phyloP scores from a whole-genome alignment of 257 asterid species.

The Linderniella brevidens region DNA sequence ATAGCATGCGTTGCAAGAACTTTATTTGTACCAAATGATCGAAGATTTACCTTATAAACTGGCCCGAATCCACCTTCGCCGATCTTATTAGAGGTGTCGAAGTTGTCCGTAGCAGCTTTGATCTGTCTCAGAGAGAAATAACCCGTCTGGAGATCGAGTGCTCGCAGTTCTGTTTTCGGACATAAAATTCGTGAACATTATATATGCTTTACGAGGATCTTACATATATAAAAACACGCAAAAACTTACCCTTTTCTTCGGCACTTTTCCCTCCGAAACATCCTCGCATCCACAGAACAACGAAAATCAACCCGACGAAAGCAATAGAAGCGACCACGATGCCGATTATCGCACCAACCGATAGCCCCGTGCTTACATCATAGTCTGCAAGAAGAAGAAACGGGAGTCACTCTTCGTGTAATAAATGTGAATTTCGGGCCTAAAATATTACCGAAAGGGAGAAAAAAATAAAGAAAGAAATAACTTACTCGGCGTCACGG shows the following conservation, averaged over 20 bases:
- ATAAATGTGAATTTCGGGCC: neutral
- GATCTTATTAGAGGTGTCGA: constrained; percentile 47
- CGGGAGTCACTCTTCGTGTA: neutral
- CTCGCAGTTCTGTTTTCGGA: constrained; percentile 31
- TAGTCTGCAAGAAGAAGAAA: constrained; percentile 30
- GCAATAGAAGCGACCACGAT: constrained; percentile 34
- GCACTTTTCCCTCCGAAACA: constrained; percentile 28
- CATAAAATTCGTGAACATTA: neutral
- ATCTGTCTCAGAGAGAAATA: constrained; percentile 49
- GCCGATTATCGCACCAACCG: constrained; percentile 58
- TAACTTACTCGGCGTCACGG: constrained; percentile 67
- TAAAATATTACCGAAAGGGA: constrained; percentile 8
- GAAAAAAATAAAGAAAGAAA: constrained; percentile 4
- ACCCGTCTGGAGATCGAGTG: constrained; percentile 43
- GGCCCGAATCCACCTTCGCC: constrained; percentile 86
- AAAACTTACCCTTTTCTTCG: constrained; percentile 39
- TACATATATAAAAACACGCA: neutral
- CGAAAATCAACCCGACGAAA: constrained; percentile 19
- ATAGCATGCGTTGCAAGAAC: too few species aligned
- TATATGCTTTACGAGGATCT: constrained; percentile 2
- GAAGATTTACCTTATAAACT: constrained; percentile 38
- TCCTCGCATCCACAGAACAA: constrained; percentile 50
- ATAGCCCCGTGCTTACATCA: constrained; percentile 33
- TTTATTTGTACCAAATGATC: too few species aligned
- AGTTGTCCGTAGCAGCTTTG: constrained; percentile 56